Base-by-base conservation (phyloP, 306 rosid genomes). In the Trifolium repens region DNA sequence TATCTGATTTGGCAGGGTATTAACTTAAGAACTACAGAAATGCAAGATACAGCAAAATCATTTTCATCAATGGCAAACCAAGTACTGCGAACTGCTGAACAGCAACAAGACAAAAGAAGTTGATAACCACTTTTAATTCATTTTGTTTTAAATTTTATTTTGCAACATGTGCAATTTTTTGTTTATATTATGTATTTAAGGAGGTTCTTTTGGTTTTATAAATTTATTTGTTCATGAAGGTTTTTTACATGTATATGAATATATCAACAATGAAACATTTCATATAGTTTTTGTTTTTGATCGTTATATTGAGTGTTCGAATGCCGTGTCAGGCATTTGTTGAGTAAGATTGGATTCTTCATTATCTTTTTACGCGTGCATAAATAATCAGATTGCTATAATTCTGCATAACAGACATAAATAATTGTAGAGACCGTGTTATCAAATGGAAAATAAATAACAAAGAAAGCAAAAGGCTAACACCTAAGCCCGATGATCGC, bases 41-140 rank as follows among this genome's bases (percentile, higher is more conserved):
- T 94, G 96, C 93, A 94, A 88, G 97, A 91, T 72, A 84, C 87
- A 19, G 98, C 98, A 64, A 85, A 73, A 72, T 91, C 98, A 9
- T 94, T 90, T 79, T 94, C 98, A 68, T 85, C 89, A 44, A 77
- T 94, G 89, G 98, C 97, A 44, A 90, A 85, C 24, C 90, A 91
- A 78, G 83, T 91, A 75, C 85, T 91, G 32, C 87, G 52, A 80
- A 84, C 86, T 8, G 89, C 86, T 27, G 91, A 91, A 86, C 96
- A 84, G 12, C 89, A 94, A 85, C 96, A 84, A 8, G 90, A 87
- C 12, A 85, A 35, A 55, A 83, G 74, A 79, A 74, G 69, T 67
- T 85, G 78, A 66, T 66, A 47, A 77, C 46, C n/a, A 40, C 16
- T 9, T 9, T 1, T 44, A 8, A 37, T 12, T 22, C 19, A 27